Conservation (phyloP, 202 grass and related monocot genomes). For the Miscanthus sacchariflorus region DNA sequence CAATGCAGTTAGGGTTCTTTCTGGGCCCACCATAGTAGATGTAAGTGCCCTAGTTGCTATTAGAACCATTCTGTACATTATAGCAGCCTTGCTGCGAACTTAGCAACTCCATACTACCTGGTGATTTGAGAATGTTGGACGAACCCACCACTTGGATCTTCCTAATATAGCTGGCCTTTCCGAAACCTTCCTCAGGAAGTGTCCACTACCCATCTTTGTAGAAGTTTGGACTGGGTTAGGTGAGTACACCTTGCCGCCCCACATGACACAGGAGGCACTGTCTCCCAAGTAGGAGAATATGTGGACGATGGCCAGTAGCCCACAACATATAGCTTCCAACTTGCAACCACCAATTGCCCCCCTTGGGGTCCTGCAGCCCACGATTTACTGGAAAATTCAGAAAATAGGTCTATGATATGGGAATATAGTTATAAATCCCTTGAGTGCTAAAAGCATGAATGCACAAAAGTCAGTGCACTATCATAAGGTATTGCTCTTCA, state of each 20-base stretch:
- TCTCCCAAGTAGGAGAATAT: constrained; percentile 56
- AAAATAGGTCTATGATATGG: too few relatives aligned
- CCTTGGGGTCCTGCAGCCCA: constrained; percentile 63
- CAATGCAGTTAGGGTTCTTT: constrained; percentile 25
- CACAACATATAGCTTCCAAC: background rate
- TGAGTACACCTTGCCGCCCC: constrained; percentile 83
- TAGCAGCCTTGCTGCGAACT: constrained; percentile 73
- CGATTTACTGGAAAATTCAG: too few relatives aligned
- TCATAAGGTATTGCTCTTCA: too few relatives aligned
- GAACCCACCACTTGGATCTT: constrained; percentile 78
- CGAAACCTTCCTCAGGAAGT: constrained; percentile 79
- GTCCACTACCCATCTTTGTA: constrained; percentile 80
- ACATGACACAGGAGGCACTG: constrained; percentile 74
- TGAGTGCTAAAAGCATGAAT: too few relatives aligned
- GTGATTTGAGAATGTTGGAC: constrained; percentile 71
- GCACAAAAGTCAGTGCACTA: too few relatives aligned
- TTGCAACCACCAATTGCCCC: constrained; percentile 49
- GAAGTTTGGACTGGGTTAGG: constrained; percentile 62
- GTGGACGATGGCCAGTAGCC: background rate
- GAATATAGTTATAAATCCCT: too few relatives aligned
- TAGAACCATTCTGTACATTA: constrained; percentile 75
- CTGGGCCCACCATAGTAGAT: constrained; percentile 86
- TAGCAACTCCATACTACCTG: constrained; percentile 58
- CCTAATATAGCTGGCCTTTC: constrained; percentile 79
- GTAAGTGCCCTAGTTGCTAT: constrained; percentile 74